Base-by-base conservation (phyloP, 345 rosid species). In the Sisymbrium altissimum region DNA sequence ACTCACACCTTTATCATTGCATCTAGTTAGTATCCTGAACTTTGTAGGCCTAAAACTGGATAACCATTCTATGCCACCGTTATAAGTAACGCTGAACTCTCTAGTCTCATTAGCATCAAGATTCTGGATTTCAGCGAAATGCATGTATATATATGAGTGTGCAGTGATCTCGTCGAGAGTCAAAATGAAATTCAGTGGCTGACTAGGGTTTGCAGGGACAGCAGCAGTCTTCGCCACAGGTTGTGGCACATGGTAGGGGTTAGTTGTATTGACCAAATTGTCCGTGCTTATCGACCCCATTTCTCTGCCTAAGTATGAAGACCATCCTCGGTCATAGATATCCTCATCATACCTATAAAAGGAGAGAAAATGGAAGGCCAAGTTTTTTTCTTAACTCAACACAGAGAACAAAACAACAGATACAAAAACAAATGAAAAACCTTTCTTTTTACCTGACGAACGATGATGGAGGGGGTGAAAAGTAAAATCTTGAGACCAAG, bases 271-370 rank as follows among this genome's bases (percentile, higher is more conserved):
- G 1, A 68, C 41, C 8, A 41, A n/a, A 4, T 2, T 0, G 0
- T 60, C 27, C 0, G 86, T 72, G 7, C 19, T 64, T 70, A 64
- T 4, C 11, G 2, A 0, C 7, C 9, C 4, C 19, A 39, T 72
- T 2, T 39, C 0, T 0, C 5, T 3, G 36, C 0, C 21, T 30
- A 3, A 29, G 14, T 0, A 21, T 29, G 85, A 81, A 12, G 0
- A 0, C 85, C 89, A 86, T 1, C 5, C 6, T 6, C 86, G 80
- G 49, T 86, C 89, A 3, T 49, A 49, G 1, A 55, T 12, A 33
- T 86, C 87, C 25, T 82, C 75, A 10, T 79, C 66, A 58, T 39
- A 86, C 89, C 89, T 82, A 30, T 4, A 48, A 2, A 48, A 48
- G 17, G 11, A 38, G 12, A 63, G 7, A 17, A 14, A 44, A 38